These are phyloP conservation scores for Neurospora sp. DNA, from an alignment of 2,329 filamentous ascomycete species.

Conservation along the genomic window DNA sequence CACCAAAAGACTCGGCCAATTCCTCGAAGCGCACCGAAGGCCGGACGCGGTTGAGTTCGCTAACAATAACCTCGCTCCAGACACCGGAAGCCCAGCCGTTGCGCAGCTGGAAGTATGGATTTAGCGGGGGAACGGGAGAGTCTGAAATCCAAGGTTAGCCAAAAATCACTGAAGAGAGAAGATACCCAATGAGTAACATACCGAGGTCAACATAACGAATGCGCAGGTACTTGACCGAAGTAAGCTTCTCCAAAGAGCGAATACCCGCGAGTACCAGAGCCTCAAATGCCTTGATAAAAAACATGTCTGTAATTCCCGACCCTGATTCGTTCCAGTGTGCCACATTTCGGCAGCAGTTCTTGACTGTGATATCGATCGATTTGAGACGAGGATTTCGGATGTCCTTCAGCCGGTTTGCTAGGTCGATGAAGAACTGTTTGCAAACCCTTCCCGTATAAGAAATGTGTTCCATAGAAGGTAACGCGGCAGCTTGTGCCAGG, in stretches of 20 bases:
- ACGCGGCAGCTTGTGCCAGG: conserved; percentile 49
- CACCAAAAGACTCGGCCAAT: conserved; percentile 53
- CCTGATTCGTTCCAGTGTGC: conserved; percentile 50
- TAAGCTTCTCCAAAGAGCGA: conserved; percentile 47
- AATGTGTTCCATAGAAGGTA: conserved; percentile 54
- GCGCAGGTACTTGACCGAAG: conserved; percentile 51
- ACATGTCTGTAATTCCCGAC: conserved; percentile 60
- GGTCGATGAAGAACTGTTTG: conserved; percentile 51
- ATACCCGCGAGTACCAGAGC: conserved; percentile 55
- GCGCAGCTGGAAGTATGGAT: conserved; percentile 60
- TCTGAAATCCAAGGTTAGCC: conserved; percentile 32
- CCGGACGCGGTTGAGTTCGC: conserved; percentile 47
- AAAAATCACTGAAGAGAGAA: background rate
- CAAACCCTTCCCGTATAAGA: conserved; percentile 66
- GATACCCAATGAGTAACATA: conserved; percentile 24
- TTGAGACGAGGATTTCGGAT: conserved; percentile 43
- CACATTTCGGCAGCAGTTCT: conserved; percentile 58
- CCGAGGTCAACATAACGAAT: conserved; percentile 67
- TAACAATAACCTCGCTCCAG: conserved; percentile 60
- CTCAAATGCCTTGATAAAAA: conserved; percentile 64
- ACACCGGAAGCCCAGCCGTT: conserved; percentile 55
- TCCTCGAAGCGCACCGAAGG: conserved; percentile 50
- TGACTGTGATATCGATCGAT: conserved; percentile 61
- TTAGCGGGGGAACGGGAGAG: conserved; percentile 58
- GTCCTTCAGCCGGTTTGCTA: conserved; percentile 39